Evolutionary conservation across 495 filamentous ascomycete genomes (phyloP), one percentile per base, ranked within the genome.

Genomic region (Tuber aestivum): DNA sequence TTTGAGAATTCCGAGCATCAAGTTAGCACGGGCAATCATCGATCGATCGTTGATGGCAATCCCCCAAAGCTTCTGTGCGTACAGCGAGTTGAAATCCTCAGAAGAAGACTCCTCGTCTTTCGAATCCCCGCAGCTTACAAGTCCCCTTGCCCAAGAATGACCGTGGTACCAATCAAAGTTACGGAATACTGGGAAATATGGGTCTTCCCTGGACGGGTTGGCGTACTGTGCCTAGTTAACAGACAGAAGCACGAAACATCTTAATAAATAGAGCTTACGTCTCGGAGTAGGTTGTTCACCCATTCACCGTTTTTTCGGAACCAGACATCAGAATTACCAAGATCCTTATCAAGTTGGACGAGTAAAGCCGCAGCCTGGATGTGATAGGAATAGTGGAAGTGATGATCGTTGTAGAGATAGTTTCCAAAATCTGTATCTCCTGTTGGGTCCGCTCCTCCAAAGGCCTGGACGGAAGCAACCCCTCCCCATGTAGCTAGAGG

Each of bases 11-110:
- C 91, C 88, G 27, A 98, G 89, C 89, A 95, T 93, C 68, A 98
- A 84, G 80, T 95, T 95, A 4, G 90, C 93, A 70, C 94, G 86
- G 9, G 93, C 92, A 82, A 94, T 94, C 88, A 97, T 90, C 77
- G 91, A 92, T 8, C 84, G 83, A 83, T 97, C 92, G 10, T 90
- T 89, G 68, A 87, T 90, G 0, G 92, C 90, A 38, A 86, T 86
- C 27, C 94, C 95, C 94, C 95, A 98, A 90, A 98, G 92, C 85
- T 97, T 97, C 76, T 97, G 85, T 0, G 92, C 92, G 81, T 97
- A 97, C 0, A 91, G 89, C 77, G 92, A 93, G 87, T 94, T 91
- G 50, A 91, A 88, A 83, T 98, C 95, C 85, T 98, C 95, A 7
- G 92, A 94, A 56, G 91, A 91, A 37, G 90, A 92, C 83, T 98